These are phyloP conservation scores for Binderoboletus segoi DNA, from an alignment of 1,284 basidiomycete species.

Conservation along the genomic window DNA sequence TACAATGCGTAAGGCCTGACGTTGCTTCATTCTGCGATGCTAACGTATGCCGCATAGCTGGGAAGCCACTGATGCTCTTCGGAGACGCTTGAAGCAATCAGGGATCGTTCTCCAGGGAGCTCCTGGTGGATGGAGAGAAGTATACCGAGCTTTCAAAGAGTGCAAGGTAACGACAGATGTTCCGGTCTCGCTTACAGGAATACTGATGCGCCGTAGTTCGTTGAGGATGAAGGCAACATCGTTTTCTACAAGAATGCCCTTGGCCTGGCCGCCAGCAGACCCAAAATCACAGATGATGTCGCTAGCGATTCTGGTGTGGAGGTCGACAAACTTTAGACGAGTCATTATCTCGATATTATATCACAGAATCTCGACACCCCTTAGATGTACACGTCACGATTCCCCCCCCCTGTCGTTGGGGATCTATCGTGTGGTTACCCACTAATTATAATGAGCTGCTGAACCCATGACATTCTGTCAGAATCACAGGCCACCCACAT, in stretches of 20 bases:
- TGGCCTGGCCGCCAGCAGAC: constrained; percentile 75
- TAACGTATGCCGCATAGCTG: constrained; percentile 49
- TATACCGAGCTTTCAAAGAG: constrained; percentile 71
- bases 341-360: constrained; percentile 4
- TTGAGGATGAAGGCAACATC: constrained; percentile 91
- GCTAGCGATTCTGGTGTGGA: constrained; percentile 89
- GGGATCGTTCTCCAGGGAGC: constrained; percentile 64
- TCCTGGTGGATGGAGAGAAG: constrained; percentile 79
- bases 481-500: neutral
- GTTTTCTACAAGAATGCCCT: constrained; percentile 90
- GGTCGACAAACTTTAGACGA: constrained; percentile 46
- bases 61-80: constrained; percentile 92
- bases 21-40: neutral
- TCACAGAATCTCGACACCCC: constrained; percentile 1
- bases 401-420: neutral
- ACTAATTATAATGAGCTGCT: neutral
- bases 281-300: constrained; percentile 60
- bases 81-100: constrained; percentile 69
- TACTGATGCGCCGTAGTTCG: constrained; percentile 59
- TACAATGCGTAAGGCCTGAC: constrained; percentile 71
- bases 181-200: neutral
- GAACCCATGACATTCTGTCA: neutral
- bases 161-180: constrained; percentile 58
- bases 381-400: constrained; percentile 13
- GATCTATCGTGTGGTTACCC: neutral